Percentiles rank a stretch among this genome's conserved stretches.
Evolutionary conservation across 805 yeast genomes (phyloP).

Genomic region (Saccharomycopsis capsularis): DNA sequence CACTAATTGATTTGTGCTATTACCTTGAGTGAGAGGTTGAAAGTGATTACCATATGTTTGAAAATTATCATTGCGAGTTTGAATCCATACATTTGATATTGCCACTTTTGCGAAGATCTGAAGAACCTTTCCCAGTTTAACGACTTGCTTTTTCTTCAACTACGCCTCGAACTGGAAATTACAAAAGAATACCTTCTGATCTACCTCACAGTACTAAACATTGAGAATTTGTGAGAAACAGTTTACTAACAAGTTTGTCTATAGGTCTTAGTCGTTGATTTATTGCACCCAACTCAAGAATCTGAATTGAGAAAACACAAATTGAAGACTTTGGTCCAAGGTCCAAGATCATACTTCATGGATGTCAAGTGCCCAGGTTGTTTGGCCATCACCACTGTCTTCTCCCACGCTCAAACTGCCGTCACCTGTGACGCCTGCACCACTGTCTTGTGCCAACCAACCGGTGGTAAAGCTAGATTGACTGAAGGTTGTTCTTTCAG

Average conservation of each 20-base stretch:
- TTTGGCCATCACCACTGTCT: conserved; percentile 97
- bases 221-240: too few relatives aligned
- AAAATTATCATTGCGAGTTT: too few relatives aligned
- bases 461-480: conserved; percentile 99
- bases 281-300: conserved; percentile 96
- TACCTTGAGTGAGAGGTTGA: too few relatives aligned
- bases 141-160: too few relatives aligned
- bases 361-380: conserved; percentile 99
- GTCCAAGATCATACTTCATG: conserved; percentile 99
- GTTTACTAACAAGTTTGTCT: conserved; percentile 15
- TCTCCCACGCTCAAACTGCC: conserved; percentile 99
- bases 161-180: too few relatives aligned
- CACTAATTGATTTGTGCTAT: too few relatives aligned
- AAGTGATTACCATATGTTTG: too few relatives aligned
- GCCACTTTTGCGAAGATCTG: too few relatives aligned
- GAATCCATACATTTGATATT: too few relatives aligned
- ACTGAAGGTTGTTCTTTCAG: conserved; percentile 99
- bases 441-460: conserved; percentile 96
- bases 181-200: too few relatives aligned
- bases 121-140: too few relatives aligned
- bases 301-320: conserved; percentile 96
- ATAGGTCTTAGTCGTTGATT: conserved; percentile 97
- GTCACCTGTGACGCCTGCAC: conserved; percentile 99
- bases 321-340: conserved; percentile 93
- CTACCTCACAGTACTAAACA: too few relatives aligned